phyloP scores from a whole-genome alignment of 176 grass and related monocot genomes.

The Aechmea fasciata region DNA sequence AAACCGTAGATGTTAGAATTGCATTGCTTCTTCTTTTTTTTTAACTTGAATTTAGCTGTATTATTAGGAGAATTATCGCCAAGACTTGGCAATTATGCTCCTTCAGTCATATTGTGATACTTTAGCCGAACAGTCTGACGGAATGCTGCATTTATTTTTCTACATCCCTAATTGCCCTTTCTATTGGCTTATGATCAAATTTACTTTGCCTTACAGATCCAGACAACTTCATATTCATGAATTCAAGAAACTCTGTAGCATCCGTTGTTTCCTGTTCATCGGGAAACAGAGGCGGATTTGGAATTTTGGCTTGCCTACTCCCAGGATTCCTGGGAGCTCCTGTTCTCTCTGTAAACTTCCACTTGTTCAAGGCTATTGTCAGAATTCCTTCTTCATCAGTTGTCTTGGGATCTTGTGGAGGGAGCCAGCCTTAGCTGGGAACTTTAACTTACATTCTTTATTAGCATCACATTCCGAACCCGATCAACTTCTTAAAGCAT shows the following conservation, averaged over 20 bases:
- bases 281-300: slow-evolving; percentile 70
- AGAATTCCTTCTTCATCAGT: slow-evolving; percentile 87
- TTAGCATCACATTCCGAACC: neutral
- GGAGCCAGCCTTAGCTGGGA: slow-evolving; percentile 38
- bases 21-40: too few relatives aligned
- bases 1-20: too few relatives aligned
- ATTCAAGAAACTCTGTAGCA: slow-evolving; percentile 75
- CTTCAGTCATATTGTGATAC: neutral
- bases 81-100: neutral
- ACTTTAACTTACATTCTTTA: neutral
- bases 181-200: neutral
- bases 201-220: slow-evolving; percentile 38
- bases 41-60: neutral
- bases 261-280: slow-evolving; percentile 85
- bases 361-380: slow-evolving; percentile 94
- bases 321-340: slow-evolving; percentile 60
- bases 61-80: neutral
- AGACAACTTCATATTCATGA: slow-evolving; percentile 97
- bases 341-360: slow-evolving; percentile 69
- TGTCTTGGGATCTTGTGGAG: slow-evolving; percentile 41
- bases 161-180: neutral
- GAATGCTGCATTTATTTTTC: too few relatives aligned
- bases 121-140: neutral
- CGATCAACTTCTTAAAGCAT: slow-evolving; percentile 38
- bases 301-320: slow-evolving; percentile 46